Base-by-base conservation (phyloP, 1,284 basidiomycete genomes). In the Cryptococcus sp. region DNA sequence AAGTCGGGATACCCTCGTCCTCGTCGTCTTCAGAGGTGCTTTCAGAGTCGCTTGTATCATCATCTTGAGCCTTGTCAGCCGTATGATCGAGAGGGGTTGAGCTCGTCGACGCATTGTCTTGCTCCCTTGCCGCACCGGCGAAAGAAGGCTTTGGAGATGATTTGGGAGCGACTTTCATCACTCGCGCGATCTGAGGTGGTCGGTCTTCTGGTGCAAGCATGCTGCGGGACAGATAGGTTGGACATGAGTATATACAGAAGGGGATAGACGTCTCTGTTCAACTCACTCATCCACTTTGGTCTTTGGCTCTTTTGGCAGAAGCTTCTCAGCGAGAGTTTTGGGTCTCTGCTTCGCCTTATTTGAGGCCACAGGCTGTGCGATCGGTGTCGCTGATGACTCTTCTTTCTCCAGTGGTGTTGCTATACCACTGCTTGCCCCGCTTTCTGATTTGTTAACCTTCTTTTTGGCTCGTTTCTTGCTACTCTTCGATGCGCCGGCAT, bases 201-300 rank as follows among this genome's bases (percentile, higher is more conserved):
- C 67, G 65, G 48, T 77, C 73, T 49, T 76, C 70, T 1, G 72
- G 69, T 19, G 68, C 72, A 23, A 76, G 67, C 75, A 77, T 77
- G 55, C 74, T 77, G 57, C 16, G 17, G 7, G 25, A 3, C 26
- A 20, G 13, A 7, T 29, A 23, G 41, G 23, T 1, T 15, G 46
- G 41, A 19, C 19, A 29, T 20, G 46, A 22, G 20, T 17, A 23
- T 10, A 3, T 19, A 7, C n/a, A 46, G 5, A 20, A 3, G 23
- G 10, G 10, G 40, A 8, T 23, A 13, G 3, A 17, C 13, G 26
- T 17, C 22, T 22, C 37, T 15, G 37, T 26, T 17, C 25, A n/a
- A 67, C 75, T 65, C 57, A 77, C 75, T 77, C 75, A 61, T 77
- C 75, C 8, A 76, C 75, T 45, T 68, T 72, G 20, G 73, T 73